Evolutionary conservation across 371 early-diverging fungal species (phyloP).

Genomic region (Amoeboaphelidium protococcarum): DNA sequence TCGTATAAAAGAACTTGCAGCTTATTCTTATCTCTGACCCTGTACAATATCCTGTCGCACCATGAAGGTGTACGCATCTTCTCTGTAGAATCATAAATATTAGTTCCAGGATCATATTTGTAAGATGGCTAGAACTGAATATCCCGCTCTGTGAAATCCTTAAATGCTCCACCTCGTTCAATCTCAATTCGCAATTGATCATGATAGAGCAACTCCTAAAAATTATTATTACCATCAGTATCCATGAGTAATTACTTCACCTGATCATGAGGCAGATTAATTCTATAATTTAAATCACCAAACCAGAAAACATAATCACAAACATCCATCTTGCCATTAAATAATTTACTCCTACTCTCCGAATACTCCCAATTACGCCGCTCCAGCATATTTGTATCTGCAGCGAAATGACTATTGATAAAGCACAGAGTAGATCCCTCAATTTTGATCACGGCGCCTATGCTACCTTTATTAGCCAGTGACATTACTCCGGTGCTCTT

Average conservation of each 20-base stretch:
- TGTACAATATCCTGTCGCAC: constrained; percentile 65
- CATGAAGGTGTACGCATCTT: constrained; percentile 67
- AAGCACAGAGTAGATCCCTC: no score
- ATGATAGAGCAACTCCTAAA: constrained; percentile 20
- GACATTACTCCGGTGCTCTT: no score
- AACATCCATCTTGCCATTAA: constrained; percentile 1
- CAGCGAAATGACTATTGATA: no score
- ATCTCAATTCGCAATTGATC: constrained; percentile 31
- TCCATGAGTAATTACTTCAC: constrained; percentile 16
- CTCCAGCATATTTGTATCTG: no score
- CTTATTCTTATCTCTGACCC: constrained; percentile 1
- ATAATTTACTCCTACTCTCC: no score
- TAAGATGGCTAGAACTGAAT: constrained; percentile 62
- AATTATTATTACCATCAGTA: background rate
- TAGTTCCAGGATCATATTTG: constrained; percentile 29
- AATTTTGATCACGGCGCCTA: no score
- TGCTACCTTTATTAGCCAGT: no score
- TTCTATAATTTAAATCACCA: constrained; percentile 55
- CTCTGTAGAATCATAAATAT: constrained; percentile 33
- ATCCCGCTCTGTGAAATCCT: constrained; percentile 38
- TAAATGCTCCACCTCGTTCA: constrained; percentile 18
- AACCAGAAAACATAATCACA: constrained; percentile 44
- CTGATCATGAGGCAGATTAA: constrained; percentile 21
- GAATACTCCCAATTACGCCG: no score
- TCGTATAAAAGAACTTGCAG: constrained; percentile 1